Evolutionary conservation across 192 early-diverging fungal species (phyloP), one percentile per base, ranked within the genome.

Genomic region (Spinellus fusiger): DNA sequence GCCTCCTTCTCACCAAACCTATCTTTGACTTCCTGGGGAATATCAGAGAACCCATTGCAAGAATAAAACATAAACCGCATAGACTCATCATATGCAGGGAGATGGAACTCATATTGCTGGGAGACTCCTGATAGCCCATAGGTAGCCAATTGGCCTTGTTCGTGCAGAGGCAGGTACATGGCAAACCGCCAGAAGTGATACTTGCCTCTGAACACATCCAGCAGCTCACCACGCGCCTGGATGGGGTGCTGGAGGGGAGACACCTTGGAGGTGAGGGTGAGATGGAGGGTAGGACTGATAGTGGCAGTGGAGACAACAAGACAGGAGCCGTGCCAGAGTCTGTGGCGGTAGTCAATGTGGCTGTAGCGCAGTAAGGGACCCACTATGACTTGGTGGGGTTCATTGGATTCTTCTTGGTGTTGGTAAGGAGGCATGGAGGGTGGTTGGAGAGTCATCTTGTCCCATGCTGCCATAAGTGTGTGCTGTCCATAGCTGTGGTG

Each of bases 11-110:
- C 66, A 44, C 73, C 75, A 71, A 76, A 74, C 18, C 61, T 74
- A 53, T 76, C 64, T 50, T 75, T 73, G 29, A 75, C 58, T n/a
- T 77, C 70, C 34, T 66, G 68, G 23, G 59, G 49, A 3, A 77
- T 69, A 61, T 82, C 77, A 12, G 85, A 87, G 66, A 83, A 89
- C 7, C 87, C 87, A 59, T 89, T 89, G 70, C 87, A 89, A 28
- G 80, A 82, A 70, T 80, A 80, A 64, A 89, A 89, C 62, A 77
- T 77, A 64, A 82, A 87, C 7, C 84, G 77, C 77, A 83, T 84
- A 8, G 81, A 73, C 56, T 82, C 75, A 15, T 75, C 59, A 46
- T 74, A 38, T 22, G 78, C 65, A 33, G 75, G 70, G 13, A 75
- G 53, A 35, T 74, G 72, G 44, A 80, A 80, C 48, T 61, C 65